Evolutionary conservation across 352 stramenopile species (phyloP).

Genomic region (Pythium rhizo-oryzae): DNA sequence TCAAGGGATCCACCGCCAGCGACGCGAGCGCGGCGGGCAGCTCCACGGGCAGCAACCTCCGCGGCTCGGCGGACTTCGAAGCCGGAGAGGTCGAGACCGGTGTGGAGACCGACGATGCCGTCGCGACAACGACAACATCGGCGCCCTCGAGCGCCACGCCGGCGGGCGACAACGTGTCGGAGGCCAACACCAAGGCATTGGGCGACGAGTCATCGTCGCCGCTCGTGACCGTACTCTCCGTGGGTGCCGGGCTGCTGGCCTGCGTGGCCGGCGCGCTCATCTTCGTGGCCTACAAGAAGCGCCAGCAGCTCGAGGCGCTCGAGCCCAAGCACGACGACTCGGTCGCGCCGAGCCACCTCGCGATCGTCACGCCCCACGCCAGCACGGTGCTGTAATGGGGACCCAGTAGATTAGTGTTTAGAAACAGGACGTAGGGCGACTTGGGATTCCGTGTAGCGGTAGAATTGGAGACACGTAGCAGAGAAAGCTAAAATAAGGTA

Average conservation of each 20-base stretch:
- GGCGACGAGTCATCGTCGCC: conserved; percentile 1
- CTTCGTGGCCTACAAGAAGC: conserved; percentile 23
- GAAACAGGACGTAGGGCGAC: no score
- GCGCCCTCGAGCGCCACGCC: conserved; percentile 5
- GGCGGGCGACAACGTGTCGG: not conserved
- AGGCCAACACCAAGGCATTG: conserved; percentile 7
- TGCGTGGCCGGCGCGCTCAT: conserved; percentile 18
- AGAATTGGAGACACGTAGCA: no score
- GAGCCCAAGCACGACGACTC: conserved; percentile 21
- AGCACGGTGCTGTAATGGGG: not conserved
- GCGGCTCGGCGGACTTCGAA: not conserved
- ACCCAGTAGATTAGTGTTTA: not conserved
- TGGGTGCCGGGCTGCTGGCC: conserved; percentile 16
- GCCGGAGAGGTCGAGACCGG: conserved; percentile 3
- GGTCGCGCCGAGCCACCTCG: not conserved
- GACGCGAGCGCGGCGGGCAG: not conserved
- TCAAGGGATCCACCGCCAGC: not conserved
- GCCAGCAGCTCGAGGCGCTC: conserved; percentile 21
- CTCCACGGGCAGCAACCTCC: not conserved
- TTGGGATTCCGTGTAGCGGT: no score
- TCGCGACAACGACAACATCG: not conserved
- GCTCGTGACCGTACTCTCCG: conserved; percentile 17
- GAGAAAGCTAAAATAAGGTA: not conserved
- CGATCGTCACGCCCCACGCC: not conserved
- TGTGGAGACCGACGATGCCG: not conserved